Conservation (phyloP, 2,329 filamentous ascomycete species). For the Ophiostoma pallidulum region DNA sequence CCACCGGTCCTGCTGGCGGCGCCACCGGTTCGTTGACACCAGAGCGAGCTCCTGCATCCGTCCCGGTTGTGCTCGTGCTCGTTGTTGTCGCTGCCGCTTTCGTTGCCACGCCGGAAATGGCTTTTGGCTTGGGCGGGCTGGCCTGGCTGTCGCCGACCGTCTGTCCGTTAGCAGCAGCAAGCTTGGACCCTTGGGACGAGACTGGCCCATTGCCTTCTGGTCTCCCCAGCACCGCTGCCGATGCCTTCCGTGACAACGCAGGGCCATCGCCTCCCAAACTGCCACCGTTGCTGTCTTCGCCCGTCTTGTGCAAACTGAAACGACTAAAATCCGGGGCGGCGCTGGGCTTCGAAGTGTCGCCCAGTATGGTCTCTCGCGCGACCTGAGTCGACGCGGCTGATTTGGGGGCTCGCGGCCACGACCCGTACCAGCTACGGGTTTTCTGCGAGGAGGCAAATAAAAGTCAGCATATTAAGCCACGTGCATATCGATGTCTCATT, state of each 20-base stretch:
- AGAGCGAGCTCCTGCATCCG: background rate
- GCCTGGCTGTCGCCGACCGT: constrained; percentile 4
- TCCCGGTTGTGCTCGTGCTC: no score
- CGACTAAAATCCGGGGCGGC: constrained; percentile 40
- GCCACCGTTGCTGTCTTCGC: constrained; percentile 16
- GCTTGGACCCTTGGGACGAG: background rate
- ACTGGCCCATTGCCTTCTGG: background rate
- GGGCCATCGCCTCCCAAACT: background rate
- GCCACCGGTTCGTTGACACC: no score
- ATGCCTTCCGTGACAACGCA: constrained; percentile 2
- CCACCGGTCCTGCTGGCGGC: no score
- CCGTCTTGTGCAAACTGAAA: constrained; percentile 36
- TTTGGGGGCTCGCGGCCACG: constrained; percentile 48
- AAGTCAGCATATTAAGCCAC: background rate
- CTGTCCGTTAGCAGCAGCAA: background rate
- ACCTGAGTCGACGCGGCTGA: constrained; percentile 50
- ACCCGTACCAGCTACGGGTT: constrained; percentile 50
- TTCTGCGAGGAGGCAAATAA: constrained; percentile 2
- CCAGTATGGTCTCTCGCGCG: constrained; percentile 51
- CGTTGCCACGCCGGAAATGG: background rate
- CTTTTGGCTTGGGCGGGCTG: constrained; percentile 5
- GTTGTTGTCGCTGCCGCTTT: background rate
- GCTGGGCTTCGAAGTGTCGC: constrained; percentile 41
- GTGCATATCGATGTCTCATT: background rate
- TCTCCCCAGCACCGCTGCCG: background rate